Base-by-base conservation (phyloP, 1,284 basidiomycete species). In the Pterulicium gracile region DNA sequence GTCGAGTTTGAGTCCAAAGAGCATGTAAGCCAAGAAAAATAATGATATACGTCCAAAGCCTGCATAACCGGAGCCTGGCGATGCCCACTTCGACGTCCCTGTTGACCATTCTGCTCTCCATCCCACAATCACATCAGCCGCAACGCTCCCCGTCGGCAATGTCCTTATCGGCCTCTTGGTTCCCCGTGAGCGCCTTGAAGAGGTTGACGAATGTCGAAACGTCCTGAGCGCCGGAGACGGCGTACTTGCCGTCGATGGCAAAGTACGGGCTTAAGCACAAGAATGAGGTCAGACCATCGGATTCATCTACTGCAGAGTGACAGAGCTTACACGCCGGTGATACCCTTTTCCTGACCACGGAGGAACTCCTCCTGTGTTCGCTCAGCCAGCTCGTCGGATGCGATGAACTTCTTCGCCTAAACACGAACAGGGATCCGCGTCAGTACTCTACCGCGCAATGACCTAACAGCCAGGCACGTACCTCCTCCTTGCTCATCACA, bases 221-320 rank as follows among this genome's bases (percentile, higher is more conserved):
- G 4, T 43, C 42, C 19, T 43, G 42, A 21, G 42, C 42, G 22
- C 42, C 42, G 10, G 42, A 43, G 5, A 43, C 42, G 19, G 42
- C 7, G 42, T 43, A 43, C 13, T 24, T 21, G 7, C 15, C 5
- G 19, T 43, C 23, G 10, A 43, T 7, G 42, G 22, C 15, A 13
- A 20, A 19, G 15, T 43, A 43, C 7, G 42, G 42, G 5, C 36
- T 39, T 13, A 39, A 17, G 15, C 7, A 39, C 4, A 32, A 32
- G 27, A 7, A 32, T 32, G 27, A 32, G 27, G 27, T 32, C 27
- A 32, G 7, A 32, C 7, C 27, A n/a, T 32, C 27, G 27, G 27
- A n/a, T 10, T n/a, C n/a, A n/a, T n/a, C 7, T 32, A 32, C 7
- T 32, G n/a, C n/a, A n/a, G n/a, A 32, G n/a, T 32, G 27, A 10